phyloP scores from a whole-genome alignment of 169 alveolate genomes.

The Plasmodium knowlesi region DNA sequence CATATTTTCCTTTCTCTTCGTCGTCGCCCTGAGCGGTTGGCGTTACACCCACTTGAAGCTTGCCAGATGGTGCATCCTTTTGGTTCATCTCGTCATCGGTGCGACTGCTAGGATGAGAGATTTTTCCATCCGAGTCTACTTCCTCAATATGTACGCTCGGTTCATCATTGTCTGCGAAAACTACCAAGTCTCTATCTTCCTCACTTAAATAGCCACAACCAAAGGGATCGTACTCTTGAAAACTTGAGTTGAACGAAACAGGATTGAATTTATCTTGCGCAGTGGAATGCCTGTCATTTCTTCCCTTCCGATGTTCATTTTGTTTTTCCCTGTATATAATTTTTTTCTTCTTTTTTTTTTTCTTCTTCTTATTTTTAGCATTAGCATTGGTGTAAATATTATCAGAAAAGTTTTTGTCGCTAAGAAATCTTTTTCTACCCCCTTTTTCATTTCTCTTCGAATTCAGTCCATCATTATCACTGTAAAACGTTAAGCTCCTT shows the following conservation, averaged over 20 bases:
- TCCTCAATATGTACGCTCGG: not conserved
- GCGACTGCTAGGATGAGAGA: not conserved
- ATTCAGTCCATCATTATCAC: constrained; percentile 48
- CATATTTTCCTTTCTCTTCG: not conserved
- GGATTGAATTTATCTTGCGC: constrained; percentile 10
- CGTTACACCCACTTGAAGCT: not conserved
- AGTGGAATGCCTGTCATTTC: not conserved
- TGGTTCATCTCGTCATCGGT: not conserved
- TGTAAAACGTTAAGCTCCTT: constrained; percentile 32
- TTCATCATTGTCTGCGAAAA: constrained; percentile 72
- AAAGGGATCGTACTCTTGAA: constrained; percentile 74
- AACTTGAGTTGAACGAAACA: constrained; percentile 6
- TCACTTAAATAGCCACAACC: constrained; percentile 69
- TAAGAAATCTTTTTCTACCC: constrained; percentile 3
- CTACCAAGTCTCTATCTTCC: constrained; percentile 69
- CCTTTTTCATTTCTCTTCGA: constrained; percentile 11
- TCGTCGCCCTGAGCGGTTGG: not conserved
- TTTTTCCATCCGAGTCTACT: not conserved
- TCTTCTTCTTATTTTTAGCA: constrained; percentile 31
- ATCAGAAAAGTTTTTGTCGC: constrained; percentile 54
- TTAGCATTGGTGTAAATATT: constrained; percentile 4
- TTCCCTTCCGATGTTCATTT: not conserved
- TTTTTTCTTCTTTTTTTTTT: constrained; percentile 29
- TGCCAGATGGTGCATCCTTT: not conserved
- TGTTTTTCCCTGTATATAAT: constrained; percentile 32